Evolutionary conservation across 495 filamentous ascomycete genomes (phyloP).

Genomic region (Aspergillus egyptiacus): DNA sequence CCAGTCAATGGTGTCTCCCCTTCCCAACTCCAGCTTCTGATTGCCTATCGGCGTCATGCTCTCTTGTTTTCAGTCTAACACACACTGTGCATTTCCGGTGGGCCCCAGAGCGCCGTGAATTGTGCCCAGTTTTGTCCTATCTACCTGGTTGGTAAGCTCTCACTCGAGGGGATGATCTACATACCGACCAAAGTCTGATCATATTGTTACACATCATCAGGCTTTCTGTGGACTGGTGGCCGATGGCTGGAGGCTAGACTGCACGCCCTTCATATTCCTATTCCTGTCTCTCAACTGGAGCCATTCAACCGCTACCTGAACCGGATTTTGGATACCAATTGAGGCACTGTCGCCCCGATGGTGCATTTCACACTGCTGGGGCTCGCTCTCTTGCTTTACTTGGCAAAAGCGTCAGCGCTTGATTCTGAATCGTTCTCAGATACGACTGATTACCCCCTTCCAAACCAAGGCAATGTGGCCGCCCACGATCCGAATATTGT

Average conservation of each 20-base stretch:
- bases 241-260: not conserved
- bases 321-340: no score
- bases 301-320: not conserved
- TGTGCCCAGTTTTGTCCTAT: not conserved
- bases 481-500: constrained; percentile 40
- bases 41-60: not conserved
- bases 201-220: not conserved
- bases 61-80: not conserved
- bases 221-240: not conserved
- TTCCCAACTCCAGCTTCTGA: not conserved
- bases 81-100: not conserved
- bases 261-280: not conserved
- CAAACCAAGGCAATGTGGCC: constrained; percentile 32
- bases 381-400: constrained; percentile 2
- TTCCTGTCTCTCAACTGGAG: not conserved
- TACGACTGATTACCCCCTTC: constrained; percentile 27
- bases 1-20: not conserved
- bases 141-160: not conserved
- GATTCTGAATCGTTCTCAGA: constrained; percentile 22
- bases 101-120: not conserved
- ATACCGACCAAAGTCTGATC: no score
- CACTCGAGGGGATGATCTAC: not conserved
- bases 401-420: constrained; percentile 1
- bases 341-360: not conserved
- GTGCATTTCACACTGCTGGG: constrained; percentile 4